Conservation (phyloP, 176 grass and related monocot species). For the Urochloa ruziziensis region DNA sequence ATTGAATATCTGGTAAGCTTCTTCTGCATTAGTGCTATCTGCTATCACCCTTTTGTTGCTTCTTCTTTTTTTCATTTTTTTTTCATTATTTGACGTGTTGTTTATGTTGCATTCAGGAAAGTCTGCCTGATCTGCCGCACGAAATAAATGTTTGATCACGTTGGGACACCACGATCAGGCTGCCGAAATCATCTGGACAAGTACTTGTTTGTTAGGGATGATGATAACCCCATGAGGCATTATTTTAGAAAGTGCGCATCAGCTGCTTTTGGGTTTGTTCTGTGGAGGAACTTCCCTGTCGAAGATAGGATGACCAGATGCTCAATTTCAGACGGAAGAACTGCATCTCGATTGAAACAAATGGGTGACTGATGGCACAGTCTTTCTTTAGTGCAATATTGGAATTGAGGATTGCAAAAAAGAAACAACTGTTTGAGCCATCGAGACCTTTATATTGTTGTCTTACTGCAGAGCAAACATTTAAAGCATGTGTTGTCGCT, state of each 20-base stretch:
- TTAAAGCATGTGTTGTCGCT: too few species aligned
- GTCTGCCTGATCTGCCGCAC: neutral
- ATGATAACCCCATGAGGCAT: neutral
- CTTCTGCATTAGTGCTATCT: neutral
- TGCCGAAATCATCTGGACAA: neutral
- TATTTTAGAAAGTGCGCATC: neutral
- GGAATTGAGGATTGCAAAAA: neutral
- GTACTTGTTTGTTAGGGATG: neutral
- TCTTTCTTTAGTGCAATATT: neutral
- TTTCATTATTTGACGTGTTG: neutral
- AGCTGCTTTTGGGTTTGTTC: neutral
- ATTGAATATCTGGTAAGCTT: conserved; percentile 3
- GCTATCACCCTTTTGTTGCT: neutral
- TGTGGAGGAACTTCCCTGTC: neutral
- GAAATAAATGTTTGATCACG: neutral
- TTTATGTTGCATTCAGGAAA: neutral
- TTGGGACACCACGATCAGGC: neutral
- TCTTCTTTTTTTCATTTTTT: neutral
- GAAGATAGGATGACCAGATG: neutral
- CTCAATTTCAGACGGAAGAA: too few species aligned
- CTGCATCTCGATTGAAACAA: neutral
- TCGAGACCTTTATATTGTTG: neutral
- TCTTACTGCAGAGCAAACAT: neutral
- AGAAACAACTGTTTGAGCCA: neutral
- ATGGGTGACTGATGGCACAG: neutral